Base-by-base conservation (phyloP, 257 asterid genomes). In the Schizonepeta tenuifolia region DNA sequence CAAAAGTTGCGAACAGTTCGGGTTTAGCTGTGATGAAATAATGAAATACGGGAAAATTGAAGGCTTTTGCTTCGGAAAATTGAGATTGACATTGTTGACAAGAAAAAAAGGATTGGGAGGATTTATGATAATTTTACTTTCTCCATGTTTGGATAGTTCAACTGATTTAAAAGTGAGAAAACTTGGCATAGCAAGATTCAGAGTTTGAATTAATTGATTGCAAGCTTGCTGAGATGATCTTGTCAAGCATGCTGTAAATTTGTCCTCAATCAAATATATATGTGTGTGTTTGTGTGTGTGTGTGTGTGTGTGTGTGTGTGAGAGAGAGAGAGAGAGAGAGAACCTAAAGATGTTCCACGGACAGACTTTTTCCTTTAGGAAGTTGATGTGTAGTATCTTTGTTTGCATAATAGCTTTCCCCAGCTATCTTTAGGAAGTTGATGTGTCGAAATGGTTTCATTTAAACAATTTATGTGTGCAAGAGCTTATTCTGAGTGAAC, bases 401-500 rank as follows among this genome's bases (percentile, higher is more conserved):
- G 44, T 54, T 33, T 18, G 26, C 50, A 67, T 31, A n/a, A 6
- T 14, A 14, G 63, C 60, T 54, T 20, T 20, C 60, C n/a, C 9
- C 61, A n/a, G 14, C 38, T 41, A 21, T 51, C 9, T 11, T 70
- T 15, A 15, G 33, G 63, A 41, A 28, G 55, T 18, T 64, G 67
- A 63, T 55, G 38, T 11, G 12, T 56, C 38, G 33, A 35, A 8
- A 58, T 47, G 18, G 9, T 77, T 62, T 65, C 38, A 28, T 41
- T 35, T n/a, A 3, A 10, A 43, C n/a, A 33, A 35, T 51, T 43
- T 64, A 62, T 49, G 10, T 72, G 15, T 38, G 9, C 22, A 28
- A 57, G 43, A 49, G 15, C 71, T 61, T 15, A 70, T 67, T 57
- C 6, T 11, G 51, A 40, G 58, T 12, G 35, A 9, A 53, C 22